A percentile compares a stretch with the other conserved stretches of the same genome.
phyloP scores from a whole-genome alignment of 2,329 filamentous ascomycete genomes.

The Aspergillus sp. region DNA sequence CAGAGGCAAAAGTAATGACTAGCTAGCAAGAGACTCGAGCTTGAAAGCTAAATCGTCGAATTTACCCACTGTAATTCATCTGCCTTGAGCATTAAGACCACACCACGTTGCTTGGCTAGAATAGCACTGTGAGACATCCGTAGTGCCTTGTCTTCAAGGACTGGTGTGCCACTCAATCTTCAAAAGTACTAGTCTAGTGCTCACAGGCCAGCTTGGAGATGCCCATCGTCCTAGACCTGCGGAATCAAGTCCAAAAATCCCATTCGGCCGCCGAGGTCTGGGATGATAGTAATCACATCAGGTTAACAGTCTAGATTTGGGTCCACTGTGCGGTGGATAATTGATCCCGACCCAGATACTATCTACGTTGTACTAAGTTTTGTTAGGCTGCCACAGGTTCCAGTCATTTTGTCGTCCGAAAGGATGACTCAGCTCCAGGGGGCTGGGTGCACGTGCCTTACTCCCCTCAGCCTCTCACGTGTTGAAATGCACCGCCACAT shows the following conservation, averaged over 20 bases:
- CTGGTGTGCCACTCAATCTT: too few relatives aligned
- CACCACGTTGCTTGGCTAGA: neutral
- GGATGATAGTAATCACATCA: neutral
- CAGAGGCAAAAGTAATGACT: neutral
- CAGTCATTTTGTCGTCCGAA: neutral
- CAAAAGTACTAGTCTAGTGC: too few relatives aligned
- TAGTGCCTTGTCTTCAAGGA: neutral
- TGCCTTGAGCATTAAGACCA: too few relatives aligned
- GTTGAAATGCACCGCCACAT: constrained; percentile 4
- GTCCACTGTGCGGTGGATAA: constrained; percentile 1
- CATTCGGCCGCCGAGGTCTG: neutral
- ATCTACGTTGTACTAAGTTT: neutral
- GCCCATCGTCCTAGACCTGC: neutral
- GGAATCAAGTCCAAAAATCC: neutral
- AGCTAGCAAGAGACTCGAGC: neutral
- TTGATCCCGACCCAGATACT: neutral
- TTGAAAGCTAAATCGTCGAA: too few relatives aligned
- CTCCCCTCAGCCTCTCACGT: constrained; percentile 6
- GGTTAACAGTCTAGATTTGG: constrained; percentile 2
- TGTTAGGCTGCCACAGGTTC: neutral
- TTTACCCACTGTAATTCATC: neutral
- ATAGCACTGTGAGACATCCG: neutral
- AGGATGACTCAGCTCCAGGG: neutral
- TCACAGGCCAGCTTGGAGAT: neutral
- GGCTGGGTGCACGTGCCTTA: neutral